These are phyloP conservation scores for Adansonia gregorii DNA, from an alignment of 441 rosid species.

Conservation along the genomic window DNA sequence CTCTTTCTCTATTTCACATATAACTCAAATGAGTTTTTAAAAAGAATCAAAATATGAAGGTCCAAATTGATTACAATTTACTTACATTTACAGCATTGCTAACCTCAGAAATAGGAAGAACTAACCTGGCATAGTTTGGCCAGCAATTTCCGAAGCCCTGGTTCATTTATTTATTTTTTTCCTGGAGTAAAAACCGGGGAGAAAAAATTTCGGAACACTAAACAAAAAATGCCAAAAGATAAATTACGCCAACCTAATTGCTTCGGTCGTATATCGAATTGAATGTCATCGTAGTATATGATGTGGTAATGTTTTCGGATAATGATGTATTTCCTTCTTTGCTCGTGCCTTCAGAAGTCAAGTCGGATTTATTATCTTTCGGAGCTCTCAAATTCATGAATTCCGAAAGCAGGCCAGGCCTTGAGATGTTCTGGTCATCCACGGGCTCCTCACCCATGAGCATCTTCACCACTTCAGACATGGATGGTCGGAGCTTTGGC, in stretches of 20 bases:
- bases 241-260: constrained; percentile 26
- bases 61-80: background rate
- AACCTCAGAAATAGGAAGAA: background rate
- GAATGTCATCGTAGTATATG: constrained; percentile 63
- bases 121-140: background rate
- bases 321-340: constrained; percentile 35
- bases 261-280: constrained; percentile 56
- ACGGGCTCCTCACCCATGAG: constrained; percentile 47
- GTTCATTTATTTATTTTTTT: too few species aligned
- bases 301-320: constrained; percentile 29
- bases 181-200: background rate
- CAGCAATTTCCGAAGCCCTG: background rate
- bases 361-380: constrained; percentile 23
- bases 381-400: constrained; percentile 35
- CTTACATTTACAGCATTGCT: background rate
- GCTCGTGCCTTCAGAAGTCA: constrained; percentile 25
- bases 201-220: background rate
- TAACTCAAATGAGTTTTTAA: background rate
- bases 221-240: background rate
- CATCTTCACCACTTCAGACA: constrained; percentile 55
- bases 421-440: constrained; percentile 38
- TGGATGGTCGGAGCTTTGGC: constrained; percentile 58
- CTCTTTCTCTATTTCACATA: background rate
- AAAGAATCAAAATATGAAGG: constrained; percentile 2
- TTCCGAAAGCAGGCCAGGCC: constrained; percentile 57